Conservation (phyloP, 345 rosid genomes). For the Barbarea vulgaris region DNA sequence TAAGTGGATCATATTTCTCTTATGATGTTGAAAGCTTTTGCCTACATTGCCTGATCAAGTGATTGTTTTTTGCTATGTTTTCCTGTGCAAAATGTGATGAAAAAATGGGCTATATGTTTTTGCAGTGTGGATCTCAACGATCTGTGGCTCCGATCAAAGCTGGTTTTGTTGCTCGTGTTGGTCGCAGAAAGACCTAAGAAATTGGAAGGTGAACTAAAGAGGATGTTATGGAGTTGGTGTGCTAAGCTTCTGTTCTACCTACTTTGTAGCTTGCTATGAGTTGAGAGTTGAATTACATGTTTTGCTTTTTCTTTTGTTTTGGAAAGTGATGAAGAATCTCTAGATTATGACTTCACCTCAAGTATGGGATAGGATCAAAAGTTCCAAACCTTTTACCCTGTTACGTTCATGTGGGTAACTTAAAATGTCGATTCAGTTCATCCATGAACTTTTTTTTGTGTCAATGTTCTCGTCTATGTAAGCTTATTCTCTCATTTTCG, state of each 20-base stretch:
- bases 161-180: conserved; percentile 98
- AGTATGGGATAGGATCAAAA: conserved; percentile 25
- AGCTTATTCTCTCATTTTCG: background rate
- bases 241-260: background rate
- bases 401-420: conserved; percentile 10
- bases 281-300: conserved; percentile 25
- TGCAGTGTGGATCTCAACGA: conserved; percentile 95
- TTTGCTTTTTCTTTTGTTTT: conserved; percentile 1
- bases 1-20: background rate
- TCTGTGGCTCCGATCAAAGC: conserved; percentile 96
- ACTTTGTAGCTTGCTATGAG: conserved; percentile 22
- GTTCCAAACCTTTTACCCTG: conserved; percentile 6
- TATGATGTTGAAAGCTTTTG: background rate
- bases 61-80: too few relatives aligned
- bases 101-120: background rate
- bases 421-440: conserved; percentile 2
- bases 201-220: conserved; percentile 28
- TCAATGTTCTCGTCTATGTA: background rate
- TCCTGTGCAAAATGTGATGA: too few relatives aligned
- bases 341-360: background rate
- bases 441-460: background rate
- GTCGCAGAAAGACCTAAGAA: conserved; percentile 70
- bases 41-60: too few relatives aligned
- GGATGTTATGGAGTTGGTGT: conserved; percentile 15
- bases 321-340: conserved; percentile 20